phyloP scores from a whole-genome alignment of 805 yeast genomes.

The Maudiozyma pseudohumilis region DNA sequence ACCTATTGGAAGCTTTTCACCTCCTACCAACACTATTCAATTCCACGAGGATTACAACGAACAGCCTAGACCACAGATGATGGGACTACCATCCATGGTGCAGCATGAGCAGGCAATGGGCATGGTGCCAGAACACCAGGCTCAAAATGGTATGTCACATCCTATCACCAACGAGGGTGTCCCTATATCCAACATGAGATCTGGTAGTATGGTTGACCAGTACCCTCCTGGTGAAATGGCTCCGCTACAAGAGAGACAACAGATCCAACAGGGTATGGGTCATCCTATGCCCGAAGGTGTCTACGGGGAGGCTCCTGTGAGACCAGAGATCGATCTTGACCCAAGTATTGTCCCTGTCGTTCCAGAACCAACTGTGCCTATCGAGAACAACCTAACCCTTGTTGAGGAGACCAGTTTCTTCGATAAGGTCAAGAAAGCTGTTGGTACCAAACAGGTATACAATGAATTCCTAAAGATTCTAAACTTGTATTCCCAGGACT shows the following conservation, averaged over 20 bases:
- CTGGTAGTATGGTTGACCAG: slow-evolving; percentile 1
- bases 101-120: slow-evolving; percentile 15
- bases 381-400: slow-evolving; percentile 46
- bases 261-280: slow-evolving; percentile 10
- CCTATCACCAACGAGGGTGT: slow-evolving; percentile 21
- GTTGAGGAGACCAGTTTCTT: slow-evolving; percentile 84
- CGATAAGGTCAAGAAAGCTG: slow-evolving; percentile 80
- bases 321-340: slow-evolving; percentile 35
- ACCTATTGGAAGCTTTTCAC: slow-evolving; percentile 31
- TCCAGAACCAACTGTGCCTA: slow-evolving; percentile 70
- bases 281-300: slow-evolving; percentile 6
- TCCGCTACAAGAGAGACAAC: slow-evolving; percentile 16
- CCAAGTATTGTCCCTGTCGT: slow-evolving; percentile 77
- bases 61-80: slow-evolving; percentile 11
- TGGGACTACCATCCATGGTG: slow-evolving; percentile 22
- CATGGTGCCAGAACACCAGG: slow-evolving; percentile 12
- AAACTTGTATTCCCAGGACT: slow-evolving; percentile 81
- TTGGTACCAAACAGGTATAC: slow-evolving; percentile 82
- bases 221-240: slow-evolving; percentile 15
- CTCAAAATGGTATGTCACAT: slow-evolving; percentile 4
- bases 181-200: slow-evolving; percentile 31
- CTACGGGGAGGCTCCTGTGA: slow-evolving; percentile 20
- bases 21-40: slow-evolving; percentile 27
- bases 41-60: slow-evolving; percentile 7
- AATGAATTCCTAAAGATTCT: slow-evolving; percentile 85